Evolutionary conservation across 176 grass and related monocot genomes (phyloP).

Genomic region (maize (Zea mays)): DNA sequence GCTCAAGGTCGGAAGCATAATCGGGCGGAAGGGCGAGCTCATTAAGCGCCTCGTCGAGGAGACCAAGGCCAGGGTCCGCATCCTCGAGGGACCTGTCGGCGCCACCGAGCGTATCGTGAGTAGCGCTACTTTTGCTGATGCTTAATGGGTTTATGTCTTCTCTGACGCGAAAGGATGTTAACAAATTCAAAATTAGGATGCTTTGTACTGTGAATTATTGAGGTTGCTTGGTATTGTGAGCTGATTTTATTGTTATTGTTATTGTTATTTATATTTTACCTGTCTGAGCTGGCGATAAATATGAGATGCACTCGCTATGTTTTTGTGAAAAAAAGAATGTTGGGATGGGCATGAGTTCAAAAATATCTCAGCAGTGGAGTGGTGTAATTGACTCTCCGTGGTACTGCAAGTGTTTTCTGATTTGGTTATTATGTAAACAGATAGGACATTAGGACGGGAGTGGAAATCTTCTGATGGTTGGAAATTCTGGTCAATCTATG

Average conservation of each 20-base stretch:
- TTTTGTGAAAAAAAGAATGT: neutral
- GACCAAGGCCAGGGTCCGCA: conserved; percentile 77
- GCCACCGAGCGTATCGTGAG: conserved; percentile 86
- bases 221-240: neutral
- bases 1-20: conserved; percentile 90
- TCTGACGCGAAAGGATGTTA: neutral
- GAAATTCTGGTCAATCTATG: neutral
- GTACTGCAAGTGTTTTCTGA: neutral
- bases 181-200: neutral
- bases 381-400: neutral
- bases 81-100: conserved; percentile 80
- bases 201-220: neutral
- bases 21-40: conserved; percentile 87
- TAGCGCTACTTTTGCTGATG: neutral
- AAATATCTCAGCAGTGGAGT: neutral
- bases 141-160: neutral
- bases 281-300: neutral
- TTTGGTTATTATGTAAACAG: conserved; percentile 6
- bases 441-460: neutral
- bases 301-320: neutral
- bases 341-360: conserved; percentile 6
- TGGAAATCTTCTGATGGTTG: neutral
- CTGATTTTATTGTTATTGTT: neutral
- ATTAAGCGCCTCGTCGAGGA: conserved; percentile 94
- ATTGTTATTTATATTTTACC: neutral